phyloP scores from a whole-genome alignment of 2,329 filamentous ascomycete genomes.

The Penicillium digitatum region DNA sequence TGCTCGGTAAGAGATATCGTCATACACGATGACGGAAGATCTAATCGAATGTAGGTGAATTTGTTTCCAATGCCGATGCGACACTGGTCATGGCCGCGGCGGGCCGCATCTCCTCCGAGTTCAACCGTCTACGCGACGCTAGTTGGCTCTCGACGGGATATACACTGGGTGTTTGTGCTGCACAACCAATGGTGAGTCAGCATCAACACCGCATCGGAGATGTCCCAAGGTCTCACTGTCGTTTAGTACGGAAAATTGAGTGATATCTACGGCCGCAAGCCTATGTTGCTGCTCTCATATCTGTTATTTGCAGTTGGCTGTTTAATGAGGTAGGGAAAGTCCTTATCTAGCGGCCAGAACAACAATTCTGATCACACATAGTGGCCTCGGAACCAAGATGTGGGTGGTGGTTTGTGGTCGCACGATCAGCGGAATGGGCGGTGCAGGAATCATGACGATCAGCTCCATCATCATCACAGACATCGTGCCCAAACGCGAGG shows the following conservation, averaged over 20 bases:
- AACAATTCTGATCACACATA: constrained; percentile 6
- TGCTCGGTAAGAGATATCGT: constrained; percentile 23
- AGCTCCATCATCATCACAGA: constrained; percentile 50
- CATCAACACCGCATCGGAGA: not conserved
- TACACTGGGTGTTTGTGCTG: constrained; percentile 49
- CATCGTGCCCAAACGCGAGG: constrained; percentile 48
- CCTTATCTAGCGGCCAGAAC: not conserved
- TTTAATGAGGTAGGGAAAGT: constrained; percentile 31
- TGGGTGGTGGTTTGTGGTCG: constrained; percentile 42
- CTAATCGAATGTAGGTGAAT: constrained; percentile 48
- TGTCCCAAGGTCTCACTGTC: constrained; percentile 7
- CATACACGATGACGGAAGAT: not conserved
- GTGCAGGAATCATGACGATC: constrained; percentile 44
- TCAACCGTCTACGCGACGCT: constrained; percentile 54
- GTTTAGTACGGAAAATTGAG: constrained; percentile 53
- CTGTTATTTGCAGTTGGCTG: constrained; percentile 49
- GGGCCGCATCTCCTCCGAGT: constrained; percentile 59
- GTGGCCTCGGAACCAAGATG: constrained; percentile 39
- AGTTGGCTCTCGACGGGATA: constrained; percentile 57
- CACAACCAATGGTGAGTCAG: constrained; percentile 50
- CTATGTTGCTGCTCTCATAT: constrained; percentile 50
- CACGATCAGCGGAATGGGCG: constrained; percentile 43
- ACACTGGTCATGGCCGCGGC: constrained; percentile 66
- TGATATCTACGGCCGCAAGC: constrained; percentile 56
- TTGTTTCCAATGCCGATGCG: constrained; percentile 62